phyloP scores from a whole-genome alignment of 148 eudicot species.

The Chenopodium berlandieri region DNA sequence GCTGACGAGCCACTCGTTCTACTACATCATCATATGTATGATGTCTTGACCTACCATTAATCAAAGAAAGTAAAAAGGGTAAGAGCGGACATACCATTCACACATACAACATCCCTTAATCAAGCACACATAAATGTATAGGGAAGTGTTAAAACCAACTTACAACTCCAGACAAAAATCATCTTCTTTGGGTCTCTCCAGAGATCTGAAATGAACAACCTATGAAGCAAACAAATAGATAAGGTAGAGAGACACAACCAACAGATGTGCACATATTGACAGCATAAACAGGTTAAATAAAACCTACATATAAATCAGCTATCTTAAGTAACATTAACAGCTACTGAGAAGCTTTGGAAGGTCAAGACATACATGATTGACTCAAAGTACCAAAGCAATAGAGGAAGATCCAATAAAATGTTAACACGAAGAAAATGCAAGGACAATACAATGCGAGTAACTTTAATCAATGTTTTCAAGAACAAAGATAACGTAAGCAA shows the following conservation, averaged over 20 bases:
- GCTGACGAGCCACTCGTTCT: constrained; percentile 71
- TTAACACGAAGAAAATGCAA: not conserved
- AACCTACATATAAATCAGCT: not conserved
- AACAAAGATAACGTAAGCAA: too few relatives aligned
- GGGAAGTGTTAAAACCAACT: constrained; percentile 31
- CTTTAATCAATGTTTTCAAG: too few relatives aligned
- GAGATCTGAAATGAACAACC: constrained; percentile 86
- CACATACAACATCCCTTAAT: constrained; percentile 2
- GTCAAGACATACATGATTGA: not conserved
- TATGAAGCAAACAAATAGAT: constrained; percentile 24
- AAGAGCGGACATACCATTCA: not conserved
- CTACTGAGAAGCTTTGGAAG: not conserved
- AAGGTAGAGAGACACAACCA: not conserved
- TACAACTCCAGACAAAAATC: constrained; percentile 85
- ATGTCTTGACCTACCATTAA: constrained; percentile 62
- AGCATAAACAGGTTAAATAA: not conserved
- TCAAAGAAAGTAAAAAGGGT: not conserved
- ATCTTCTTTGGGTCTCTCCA: constrained; percentile 92
- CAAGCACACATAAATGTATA: constrained; percentile 13
- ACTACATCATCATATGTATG: constrained; percentile 93
- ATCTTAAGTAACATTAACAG: not conserved
- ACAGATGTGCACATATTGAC: not conserved
- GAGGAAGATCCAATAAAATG: not conserved
- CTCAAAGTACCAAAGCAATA: not conserved
- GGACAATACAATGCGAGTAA: not conserved